These are phyloP conservation scores for Bondarzewia mesenterica DNA, from an alignment of 1,284 basidiomycete species.

Conservation along the genomic window DNA sequence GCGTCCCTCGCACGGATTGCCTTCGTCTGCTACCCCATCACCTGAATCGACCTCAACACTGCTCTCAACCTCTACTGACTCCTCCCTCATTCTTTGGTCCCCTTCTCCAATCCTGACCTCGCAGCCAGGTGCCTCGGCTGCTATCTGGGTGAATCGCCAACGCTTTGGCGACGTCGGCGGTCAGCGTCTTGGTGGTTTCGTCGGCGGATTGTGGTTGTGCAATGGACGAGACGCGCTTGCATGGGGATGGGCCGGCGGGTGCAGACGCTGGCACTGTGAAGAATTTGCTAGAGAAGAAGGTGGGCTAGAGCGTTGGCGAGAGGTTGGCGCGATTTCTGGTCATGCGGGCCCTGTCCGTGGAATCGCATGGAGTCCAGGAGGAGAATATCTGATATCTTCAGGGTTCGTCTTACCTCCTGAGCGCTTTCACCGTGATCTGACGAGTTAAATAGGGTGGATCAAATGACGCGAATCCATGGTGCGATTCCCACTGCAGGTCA, in stretches of 20 bases:
- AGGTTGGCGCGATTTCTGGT: constrained; percentile 72
- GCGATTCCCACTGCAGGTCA: constrained; percentile 23
- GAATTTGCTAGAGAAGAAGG: constrained; percentile 10
- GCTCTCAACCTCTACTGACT: constrained; percentile 86
- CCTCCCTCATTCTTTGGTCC: constrained; percentile 89
- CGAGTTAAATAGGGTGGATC: constrained; percentile 55
- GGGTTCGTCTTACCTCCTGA: constrained; percentile 41
- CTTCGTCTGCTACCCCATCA: constrained; percentile 3
- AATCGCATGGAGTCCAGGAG: constrained; percentile 77
- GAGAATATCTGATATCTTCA: constrained; percentile 77
- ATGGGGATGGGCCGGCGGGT: constrained; percentile 90
- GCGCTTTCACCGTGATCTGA: neutral
- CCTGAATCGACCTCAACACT: constrained; percentile 41
- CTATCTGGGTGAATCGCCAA: constrained; percentile 83
- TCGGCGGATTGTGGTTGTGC: constrained; percentile 75
- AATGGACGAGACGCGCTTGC: constrained; percentile 61
- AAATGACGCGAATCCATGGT: constrained; percentile 84
- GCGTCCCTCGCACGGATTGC: constrained; percentile 36
- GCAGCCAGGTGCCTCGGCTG: constrained; percentile 34
- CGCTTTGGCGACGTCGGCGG: constrained; percentile 91
- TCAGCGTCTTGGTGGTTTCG: constrained; percentile 82
- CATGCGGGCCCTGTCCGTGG: constrained; percentile 75
- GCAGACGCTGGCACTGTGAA: constrained; percentile 73
- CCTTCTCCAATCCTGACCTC: constrained; percentile 46
- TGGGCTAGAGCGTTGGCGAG: constrained; percentile 52